Evolutionary conservation across 1,284 basidiomycete species (phyloP), one percentile per base, ranked within the genome.

Genomic region (Cryptococcus sp.): DNA sequence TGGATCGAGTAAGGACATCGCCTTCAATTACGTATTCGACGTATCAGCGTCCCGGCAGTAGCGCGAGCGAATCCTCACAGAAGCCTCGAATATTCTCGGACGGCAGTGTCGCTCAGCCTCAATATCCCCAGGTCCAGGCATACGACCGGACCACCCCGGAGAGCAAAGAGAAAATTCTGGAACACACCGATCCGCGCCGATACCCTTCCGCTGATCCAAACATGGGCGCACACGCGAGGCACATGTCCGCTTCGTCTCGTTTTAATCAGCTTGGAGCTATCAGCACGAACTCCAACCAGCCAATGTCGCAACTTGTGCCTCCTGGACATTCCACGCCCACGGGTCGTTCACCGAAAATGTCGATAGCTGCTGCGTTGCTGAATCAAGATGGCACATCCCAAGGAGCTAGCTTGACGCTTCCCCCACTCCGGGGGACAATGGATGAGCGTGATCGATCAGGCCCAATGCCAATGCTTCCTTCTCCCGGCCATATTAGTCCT

Each of bases 371-470:
- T 16, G 51, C 56, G 25, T 23, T 58, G 38, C 40, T 62, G 20
- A 54, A 61, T 22, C 56, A 52, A 47, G 51, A 59, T 23, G 50
- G 47, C 54, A 7, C 53, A 23, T 31, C 56, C 47, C 38, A 39
- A 49, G 49, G 57, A 3, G 54, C 51, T 10, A 52, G 56, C 1
- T 19, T 73, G 6, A 73, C 65, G 2, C 47, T 73, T 13, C 71
- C 71, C 0, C 70, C 71, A 4, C 50, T 73, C 17, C 50, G 69
- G 48, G 44, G 62, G 38, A 57, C 65, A 7, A 57, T 67, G 16
- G 67, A 65, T n/a, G 59, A 60, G 11, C 44, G 48, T 19, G 39
- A 22, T n/a, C 47, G 54, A 53, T 25, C 22, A 41, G 50, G 16
- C 46, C 38, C 23, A 35, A 41, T 38, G 47, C 25, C 23, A 42